Conservation (phyloP, 106 monocot genomes). For the Platanthera zijinensis region DNA sequence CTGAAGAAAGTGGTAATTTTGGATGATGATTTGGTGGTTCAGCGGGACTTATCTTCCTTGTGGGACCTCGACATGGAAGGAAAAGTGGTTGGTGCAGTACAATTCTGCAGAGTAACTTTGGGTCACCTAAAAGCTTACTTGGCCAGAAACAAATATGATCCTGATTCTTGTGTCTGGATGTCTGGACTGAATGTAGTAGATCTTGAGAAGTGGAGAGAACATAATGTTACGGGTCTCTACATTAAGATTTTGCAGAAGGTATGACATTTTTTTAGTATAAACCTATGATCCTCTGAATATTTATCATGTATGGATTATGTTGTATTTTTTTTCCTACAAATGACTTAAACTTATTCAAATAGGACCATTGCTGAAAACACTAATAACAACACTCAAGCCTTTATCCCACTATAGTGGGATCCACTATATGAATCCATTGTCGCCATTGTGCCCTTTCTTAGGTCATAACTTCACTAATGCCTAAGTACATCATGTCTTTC, state of each 20-base stretch:
- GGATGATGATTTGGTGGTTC: constrained; percentile 86
- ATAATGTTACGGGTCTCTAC: constrained; percentile 37
- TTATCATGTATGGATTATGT: too few relatives aligned
- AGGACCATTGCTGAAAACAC: too few relatives aligned
- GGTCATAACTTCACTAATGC: too few relatives aligned
- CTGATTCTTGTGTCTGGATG: constrained; percentile 67
- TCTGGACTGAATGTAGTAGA: constrained; percentile 84
- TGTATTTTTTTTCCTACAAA: too few relatives aligned
- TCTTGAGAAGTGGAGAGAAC: constrained; percentile 75
- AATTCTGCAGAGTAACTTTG: constrained; percentile 61
- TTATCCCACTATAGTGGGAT: too few relatives aligned
- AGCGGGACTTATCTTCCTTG: constrained; percentile 61
- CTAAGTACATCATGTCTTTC: too few relatives aligned
- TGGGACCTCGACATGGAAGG: constrained; percentile 77
- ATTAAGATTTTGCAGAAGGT: constrained; percentile 45
- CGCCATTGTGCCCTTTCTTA: too few relatives aligned
- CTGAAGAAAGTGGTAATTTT: constrained; percentile 66
- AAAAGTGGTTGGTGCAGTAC: constrained; percentile 74
- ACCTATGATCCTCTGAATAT: too few relatives aligned
- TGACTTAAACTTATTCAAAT: too few relatives aligned
- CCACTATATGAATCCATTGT: too few relatives aligned
- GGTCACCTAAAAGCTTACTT: constrained; percentile 56
- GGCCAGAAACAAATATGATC: constrained; percentile 21
- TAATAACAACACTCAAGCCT: too few relatives aligned
- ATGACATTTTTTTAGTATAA: not conserved